Base-by-base conservation (phyloP, 345 rosid species). In the Camelina neglecta region DNA sequence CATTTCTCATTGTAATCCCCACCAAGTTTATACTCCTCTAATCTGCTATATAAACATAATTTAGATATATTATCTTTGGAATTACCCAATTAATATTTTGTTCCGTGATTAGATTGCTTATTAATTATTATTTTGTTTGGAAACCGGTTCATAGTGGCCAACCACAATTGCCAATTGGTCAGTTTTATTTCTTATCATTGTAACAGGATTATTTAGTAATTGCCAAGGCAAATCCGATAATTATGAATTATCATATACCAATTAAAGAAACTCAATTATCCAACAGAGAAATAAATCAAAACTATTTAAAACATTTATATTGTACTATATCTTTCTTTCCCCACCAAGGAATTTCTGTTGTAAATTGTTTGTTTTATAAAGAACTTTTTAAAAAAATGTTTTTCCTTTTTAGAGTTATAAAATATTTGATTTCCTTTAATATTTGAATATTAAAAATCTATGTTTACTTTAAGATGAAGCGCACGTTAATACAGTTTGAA, bases 381-480 rank as follows among this genome's bases (percentile, higher is more conserved):
- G 41, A 69, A 76, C 29, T 12, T 5, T 20, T 16, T 59, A 0
- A 23, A 42, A 29, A 4, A 4, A 26, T 26, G 31, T n/a, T 11
- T 9, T 12, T 6, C 3, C 0, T 15, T 3, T n/a, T 38, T 67
- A 38, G 35, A 7, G 16, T 44, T 44, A 44, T 12, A 45, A 74
- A 69, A 69, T 62, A 70, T 69, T 41, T 36, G 8, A 23, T 48
- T 69, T 69, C 71, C 75, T 55, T 29, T 61, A n/a, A 10, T 23
- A 47, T 2, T 5, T 49, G 15, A 21, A 71, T 47, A 49, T 21
- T 13, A 26, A 55, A 44, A 64, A 5, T 20, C 4, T n/a, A 23
- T 56, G 66, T 31, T 80, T 38, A 67, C 82, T 83, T 83, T 72
- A 67, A 73, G 71, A 73, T 18, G 72, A 85, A 82, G 88, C 49